phyloP scores from a whole-genome alignment of 202 grass and related monocot species.

The Eragrostis tef region DNA sequence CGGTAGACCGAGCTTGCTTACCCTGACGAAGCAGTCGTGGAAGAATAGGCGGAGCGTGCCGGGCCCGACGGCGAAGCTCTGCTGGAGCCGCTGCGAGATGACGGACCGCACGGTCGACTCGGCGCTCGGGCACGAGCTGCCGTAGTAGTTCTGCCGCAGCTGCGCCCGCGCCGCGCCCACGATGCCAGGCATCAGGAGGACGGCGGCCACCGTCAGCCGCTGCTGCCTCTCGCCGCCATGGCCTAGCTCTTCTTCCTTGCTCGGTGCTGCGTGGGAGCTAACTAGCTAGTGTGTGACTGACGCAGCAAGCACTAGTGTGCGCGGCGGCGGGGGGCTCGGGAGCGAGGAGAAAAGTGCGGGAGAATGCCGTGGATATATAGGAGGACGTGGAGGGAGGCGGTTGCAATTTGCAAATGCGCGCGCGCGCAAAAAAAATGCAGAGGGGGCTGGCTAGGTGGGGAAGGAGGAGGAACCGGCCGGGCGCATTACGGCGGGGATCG shows the following conservation, averaged over 20 bases:
- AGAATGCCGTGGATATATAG: constrained; percentile 44
- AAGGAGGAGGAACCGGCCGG: not conserved
- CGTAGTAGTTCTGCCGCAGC: constrained; percentile 73
- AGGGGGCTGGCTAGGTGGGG: not conserved
- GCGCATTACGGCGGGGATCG: constrained; percentile 37
- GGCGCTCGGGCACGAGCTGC: constrained; percentile 68
- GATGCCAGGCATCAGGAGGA: not conserved
- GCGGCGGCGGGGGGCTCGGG: not conserved
- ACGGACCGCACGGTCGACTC: constrained; percentile 66
- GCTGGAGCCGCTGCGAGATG: constrained; percentile 64
- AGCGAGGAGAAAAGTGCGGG: constrained; percentile 40
- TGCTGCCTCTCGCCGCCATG: not conserved
- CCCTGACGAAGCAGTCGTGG: constrained; percentile 97
- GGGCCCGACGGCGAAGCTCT: constrained; percentile 76
- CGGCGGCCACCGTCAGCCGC: not conserved
- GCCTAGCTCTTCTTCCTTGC: not conserved
- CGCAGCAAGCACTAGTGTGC: not conserved
- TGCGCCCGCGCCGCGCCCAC: constrained; percentile 38
- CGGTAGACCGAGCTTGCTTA: no score
- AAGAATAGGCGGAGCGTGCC: constrained; percentile 93
- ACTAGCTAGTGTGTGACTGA: constrained; percentile 28
- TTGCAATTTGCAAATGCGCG: constrained; percentile 2
- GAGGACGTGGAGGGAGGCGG: not conserved
- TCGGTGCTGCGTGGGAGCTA: not conserved
- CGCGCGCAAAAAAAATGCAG: not conserved